Conservation (phyloP, 345 rosid species). For the Salix udensis region DNA sequence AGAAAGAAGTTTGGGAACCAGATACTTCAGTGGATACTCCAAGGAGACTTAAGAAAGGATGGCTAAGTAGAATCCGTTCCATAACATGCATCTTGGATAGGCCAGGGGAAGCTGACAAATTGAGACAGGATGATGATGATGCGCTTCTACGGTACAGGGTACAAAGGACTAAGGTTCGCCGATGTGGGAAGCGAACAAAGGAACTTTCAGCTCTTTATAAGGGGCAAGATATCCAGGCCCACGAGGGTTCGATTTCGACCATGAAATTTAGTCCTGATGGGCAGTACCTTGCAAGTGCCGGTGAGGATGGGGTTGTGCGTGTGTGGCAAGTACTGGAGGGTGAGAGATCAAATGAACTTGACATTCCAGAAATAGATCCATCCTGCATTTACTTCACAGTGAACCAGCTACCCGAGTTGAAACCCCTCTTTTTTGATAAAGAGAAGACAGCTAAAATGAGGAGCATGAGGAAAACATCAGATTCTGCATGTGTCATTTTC, state of each 20-base stretch:
- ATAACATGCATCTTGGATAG: constrained; percentile 30
- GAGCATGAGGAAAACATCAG: constrained; percentile 41
- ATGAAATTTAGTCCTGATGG: constrained; percentile 82
- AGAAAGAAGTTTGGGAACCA: constrained; percentile 18
- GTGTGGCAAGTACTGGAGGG: constrained; percentile 68
- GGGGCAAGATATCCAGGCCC: constrained; percentile 72
- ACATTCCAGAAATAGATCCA: constrained; percentile 45
- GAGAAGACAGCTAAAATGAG: constrained; percentile 38
- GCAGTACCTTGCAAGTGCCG: constrained; percentile 63
- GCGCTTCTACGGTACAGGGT: constrained; percentile 15
- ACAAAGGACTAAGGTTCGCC: constrained; percentile 18
- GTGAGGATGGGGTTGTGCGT: constrained; percentile 64
- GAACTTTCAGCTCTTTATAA: constrained; percentile 62
- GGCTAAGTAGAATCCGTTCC: constrained; percentile 54
- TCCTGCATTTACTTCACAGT: constrained; percentile 49
- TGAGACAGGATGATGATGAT: constrained; percentile 30
- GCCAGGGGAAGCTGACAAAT: constrained; percentile 21
- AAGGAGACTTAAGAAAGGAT: constrained; percentile 36
- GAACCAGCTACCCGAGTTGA: constrained; percentile 43
- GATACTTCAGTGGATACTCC: constrained; percentile 15
- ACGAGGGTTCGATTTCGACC: constrained; percentile 60
- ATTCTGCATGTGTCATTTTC: constrained; percentile 55
- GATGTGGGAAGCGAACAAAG: constrained; percentile 45
- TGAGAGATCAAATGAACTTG: constrained; percentile 39
- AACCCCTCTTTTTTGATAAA: constrained; percentile 38